Conservation (phyloP, 129 eudicot genomes). For the Saposhnikovia divaricata region DNA sequence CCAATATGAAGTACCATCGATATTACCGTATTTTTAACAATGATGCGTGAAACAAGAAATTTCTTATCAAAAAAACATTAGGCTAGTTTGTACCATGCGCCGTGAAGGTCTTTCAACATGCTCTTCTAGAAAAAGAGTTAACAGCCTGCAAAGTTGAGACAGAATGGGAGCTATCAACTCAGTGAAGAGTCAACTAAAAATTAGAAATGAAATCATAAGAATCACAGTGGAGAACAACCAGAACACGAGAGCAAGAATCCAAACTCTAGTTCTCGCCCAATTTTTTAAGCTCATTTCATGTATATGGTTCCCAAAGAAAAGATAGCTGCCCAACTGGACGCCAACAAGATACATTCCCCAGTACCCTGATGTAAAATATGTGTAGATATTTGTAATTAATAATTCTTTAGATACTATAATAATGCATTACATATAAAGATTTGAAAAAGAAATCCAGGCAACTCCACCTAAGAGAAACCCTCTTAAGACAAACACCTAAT, state of each 20-base stretch:
- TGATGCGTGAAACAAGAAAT: not conserved
- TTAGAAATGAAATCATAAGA: not conserved
- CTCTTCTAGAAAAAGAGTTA: constrained; percentile 55
- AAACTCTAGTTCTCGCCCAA: constrained; percentile 42
- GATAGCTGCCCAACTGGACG: constrained; percentile 63
- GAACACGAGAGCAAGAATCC: constrained; percentile 58
- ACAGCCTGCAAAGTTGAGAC: constrained; percentile 33
- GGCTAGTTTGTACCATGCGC: constrained; percentile 49
- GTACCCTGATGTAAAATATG: constrained; percentile 42
- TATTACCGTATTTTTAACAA: not conserved
- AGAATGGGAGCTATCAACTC: not conserved
- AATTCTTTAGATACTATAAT: not conserved
- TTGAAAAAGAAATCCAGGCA: not conserved
- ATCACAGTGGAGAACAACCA: constrained; percentile 35
- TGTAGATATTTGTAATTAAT: not conserved
- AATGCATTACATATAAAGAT: not conserved
- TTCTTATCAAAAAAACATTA: not conserved
- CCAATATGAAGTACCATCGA: not conserved
- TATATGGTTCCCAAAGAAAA: constrained; percentile 47
- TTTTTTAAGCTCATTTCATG: constrained; percentile 20
- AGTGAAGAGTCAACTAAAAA: not conserved
- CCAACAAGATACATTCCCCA: constrained; percentile 92
- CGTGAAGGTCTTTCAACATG: constrained; percentile 79
- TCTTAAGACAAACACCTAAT: not conserved
- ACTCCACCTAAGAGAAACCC: not conserved